Evolutionary conservation across 352 stramenopile species (phyloP).

Genomic region (Globisporangium polare): DNA sequence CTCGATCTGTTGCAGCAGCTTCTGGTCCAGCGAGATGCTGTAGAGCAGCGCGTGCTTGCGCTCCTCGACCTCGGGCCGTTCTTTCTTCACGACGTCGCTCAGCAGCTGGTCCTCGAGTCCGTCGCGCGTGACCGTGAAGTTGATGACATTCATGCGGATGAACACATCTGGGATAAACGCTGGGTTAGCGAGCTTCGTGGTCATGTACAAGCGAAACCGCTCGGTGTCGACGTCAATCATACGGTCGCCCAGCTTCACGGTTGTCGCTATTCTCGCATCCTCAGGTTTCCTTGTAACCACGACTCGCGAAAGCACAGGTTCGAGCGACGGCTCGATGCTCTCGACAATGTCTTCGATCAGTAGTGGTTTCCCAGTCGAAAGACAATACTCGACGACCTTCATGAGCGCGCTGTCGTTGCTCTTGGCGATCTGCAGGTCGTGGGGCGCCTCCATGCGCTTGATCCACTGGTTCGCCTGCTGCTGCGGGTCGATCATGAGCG

Average conservation of each 20-base stretch:
- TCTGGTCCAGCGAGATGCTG: conserved; percentile 88
- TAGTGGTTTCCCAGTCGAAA: conserved; percentile 38
- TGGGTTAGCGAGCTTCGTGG: conserved; percentile 90
- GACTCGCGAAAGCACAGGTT: conserved; percentile 40
- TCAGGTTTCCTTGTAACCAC: background rate
- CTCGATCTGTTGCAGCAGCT: conserved; percentile 88
- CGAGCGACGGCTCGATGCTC: conserved; percentile 45
- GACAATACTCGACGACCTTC: conserved; percentile 32
- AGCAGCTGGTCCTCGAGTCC: conserved; percentile 89
- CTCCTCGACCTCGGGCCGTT: conserved; percentile 85
- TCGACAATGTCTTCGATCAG: conserved; percentile 62
- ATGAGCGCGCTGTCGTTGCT: conserved; percentile 39
- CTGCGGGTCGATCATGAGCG: conserved; percentile 93
- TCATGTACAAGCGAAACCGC: conserved; percentile 88
- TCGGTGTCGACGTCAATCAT: conserved; percentile 65
- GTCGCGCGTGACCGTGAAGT: conserved; percentile 91
- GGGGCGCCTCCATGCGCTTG: conserved; percentile 70
- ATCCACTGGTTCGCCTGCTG: conserved; percentile 92
- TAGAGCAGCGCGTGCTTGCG: conserved; percentile 81
- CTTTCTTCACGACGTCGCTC: conserved; percentile 82
- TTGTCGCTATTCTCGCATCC: background rate
- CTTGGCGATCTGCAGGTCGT: conserved; percentile 75
- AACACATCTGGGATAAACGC: conserved; percentile 89
- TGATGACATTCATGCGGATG: conserved; percentile 92
- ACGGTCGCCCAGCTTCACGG: conserved; percentile 68